Evolutionary conservation across 176 grass and related monocot genomes (phyloP), one percentile per base, ranked within the genome.

Genomic region (Oryza punctata): DNA sequence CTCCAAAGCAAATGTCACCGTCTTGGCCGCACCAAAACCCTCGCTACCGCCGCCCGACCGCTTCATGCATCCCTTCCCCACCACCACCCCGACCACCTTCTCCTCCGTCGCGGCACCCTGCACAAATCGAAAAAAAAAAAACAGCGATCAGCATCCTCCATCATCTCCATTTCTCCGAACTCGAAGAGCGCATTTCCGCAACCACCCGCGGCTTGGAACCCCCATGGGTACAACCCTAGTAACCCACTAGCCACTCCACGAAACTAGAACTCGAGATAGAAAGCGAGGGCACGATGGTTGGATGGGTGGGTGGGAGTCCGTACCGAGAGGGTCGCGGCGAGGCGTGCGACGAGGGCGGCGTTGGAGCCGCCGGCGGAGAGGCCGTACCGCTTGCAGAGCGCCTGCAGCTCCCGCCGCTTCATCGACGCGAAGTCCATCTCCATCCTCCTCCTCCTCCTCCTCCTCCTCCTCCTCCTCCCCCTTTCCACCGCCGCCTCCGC

Each of bases 301-400:
- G 2, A 1, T 10, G 38, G 5, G 15, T 1, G 73, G 10, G 11
- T 0, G 66, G 10, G 69, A 0, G 59, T 61, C n/a, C 70, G 43
- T 78, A 93, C 91, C 91, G 69, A 67, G 30, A 87, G 67, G 1
- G 70, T 43, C 14, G 73, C 63, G 12, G 85, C 43, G 66, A 93
- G 72, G 73, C 70, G 69, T 24, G 82, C 77, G 24, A 15, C 81
- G 72, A 93, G 88, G 63, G 49, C 67, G 6, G 60, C 70, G 30
- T 85, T 93, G 63, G 88, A 78, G 32, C 85, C 78, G 23, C 82
- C 79, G 25, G 26, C 85, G 60, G 63, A 47, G 78, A 93, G 81
- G 19, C 88, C 85, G 70, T 85, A 88, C 40, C 67, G 67, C 88
- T 90, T 93, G 85, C 91, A 88, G 67, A 90, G 91, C 37, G 82